Conservation (phyloP, 805 yeast species). For the Vanderwaltozyma verrucispora region DNA sequence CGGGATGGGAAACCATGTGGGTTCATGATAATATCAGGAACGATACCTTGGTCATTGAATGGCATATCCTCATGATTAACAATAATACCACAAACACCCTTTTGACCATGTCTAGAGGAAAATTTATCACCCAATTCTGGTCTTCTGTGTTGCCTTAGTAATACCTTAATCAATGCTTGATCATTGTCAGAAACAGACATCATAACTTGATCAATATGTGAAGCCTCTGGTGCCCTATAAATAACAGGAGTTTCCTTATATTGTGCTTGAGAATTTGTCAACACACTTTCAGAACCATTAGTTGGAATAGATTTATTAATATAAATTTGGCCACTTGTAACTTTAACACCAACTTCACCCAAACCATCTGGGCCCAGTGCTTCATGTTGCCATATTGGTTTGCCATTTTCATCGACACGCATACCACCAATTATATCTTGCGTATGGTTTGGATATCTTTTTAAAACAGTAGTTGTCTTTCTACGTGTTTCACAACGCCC, state of each 20-base stretch:
- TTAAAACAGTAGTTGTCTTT: constrained; percentile 81
- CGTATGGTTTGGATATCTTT: constrained; percentile 89
- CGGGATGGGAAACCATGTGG: constrained; percentile 99
- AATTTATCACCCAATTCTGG: constrained; percentile 98
- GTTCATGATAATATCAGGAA: constrained; percentile 95
- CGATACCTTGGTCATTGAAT: constrained; percentile 82
- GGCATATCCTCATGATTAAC: constrained; percentile 97
- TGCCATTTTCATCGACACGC: constrained; percentile 72
- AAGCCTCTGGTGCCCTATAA: constrained; percentile 92
- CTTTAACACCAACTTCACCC: constrained; percentile 89
- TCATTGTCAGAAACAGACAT: constrained; percentile 93
- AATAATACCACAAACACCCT: constrained; percentile 98
- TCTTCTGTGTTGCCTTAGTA: constrained; percentile 88
- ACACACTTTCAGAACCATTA: constrained; percentile 55
- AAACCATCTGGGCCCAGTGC: constrained; percentile 90
- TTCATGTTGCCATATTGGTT: constrained; percentile 77
- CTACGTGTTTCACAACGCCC: constrained; percentile 95
- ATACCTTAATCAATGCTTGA: constrained; percentile 85
- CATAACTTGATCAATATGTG: constrained; percentile 95
- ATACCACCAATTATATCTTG: constrained; percentile 87
- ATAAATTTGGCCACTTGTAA: constrained; percentile 88
- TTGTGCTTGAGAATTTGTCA: constrained; percentile 31
- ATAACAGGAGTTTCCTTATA: constrained; percentile 86
- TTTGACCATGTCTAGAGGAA: constrained; percentile 96
- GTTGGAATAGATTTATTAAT: constrained; percentile 90